Base-by-base conservation (phyloP, 192 early-diverging fungal species). In the Coemansia sp. region DNA sequence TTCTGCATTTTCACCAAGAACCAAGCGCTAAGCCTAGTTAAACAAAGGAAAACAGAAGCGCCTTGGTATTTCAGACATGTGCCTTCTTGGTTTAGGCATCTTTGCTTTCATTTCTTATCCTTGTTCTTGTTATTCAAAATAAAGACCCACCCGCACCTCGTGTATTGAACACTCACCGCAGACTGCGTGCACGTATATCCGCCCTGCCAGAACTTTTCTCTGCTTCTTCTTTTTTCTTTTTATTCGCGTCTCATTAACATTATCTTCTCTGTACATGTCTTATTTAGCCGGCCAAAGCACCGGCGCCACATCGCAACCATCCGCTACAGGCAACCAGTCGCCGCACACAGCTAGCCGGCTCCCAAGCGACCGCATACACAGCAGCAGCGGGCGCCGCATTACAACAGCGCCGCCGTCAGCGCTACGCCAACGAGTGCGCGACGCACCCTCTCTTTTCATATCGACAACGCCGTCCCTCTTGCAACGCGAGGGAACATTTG, bases 391-490 rank as follows among this genome's bases (percentile, higher is more conserved):
- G 19, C 55, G 53, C 42, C 36, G 42, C 18, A 52, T 28, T 34
- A 25, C 32, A 51, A 8, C 18, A 58, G 51, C 24, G 10, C 55
- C 50, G 54, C 54, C 56, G 7, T 58, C 56, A n/a, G 34, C 3
- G 34, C 57, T 59, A 1, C 32, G 50, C 14, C 65, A 55, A 25
- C 60, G 66, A 25, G 22, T 45, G 22, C 16, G 47, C 42, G 34
- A 30, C 14, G 32, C 54, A 18, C 59, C 60, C 5, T 23, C 54
- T 3, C 55, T 69, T 13, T 29, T 48, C 32, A 69, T 69, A 30
- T 55, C 45, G 8, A 54, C 20, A 14, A 50, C 19, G 16, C 39
- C 30, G 16, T 24, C 9, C 29, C 35, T 60, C 27, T 29, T 25
- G 49, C 39, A 32, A 11, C 29, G 22, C 30, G 25, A 36, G 30